These are phyloP conservation scores for Cladochytrium replicatum DNA, from an alignment of 192 early-diverging fungal genomes.

Conservation along the genomic window DNA sequence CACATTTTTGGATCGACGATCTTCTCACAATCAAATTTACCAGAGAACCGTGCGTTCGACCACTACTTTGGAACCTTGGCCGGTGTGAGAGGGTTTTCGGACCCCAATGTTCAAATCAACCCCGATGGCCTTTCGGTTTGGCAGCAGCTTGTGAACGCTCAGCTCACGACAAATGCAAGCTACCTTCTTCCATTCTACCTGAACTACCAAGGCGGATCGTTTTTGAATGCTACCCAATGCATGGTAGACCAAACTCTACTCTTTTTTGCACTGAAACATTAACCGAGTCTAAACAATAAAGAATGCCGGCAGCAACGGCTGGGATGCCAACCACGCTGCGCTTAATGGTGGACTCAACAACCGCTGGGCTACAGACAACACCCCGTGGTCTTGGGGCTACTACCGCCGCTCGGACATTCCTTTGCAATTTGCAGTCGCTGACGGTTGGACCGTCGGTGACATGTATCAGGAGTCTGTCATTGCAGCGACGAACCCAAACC, in stretches of 20 bases:
- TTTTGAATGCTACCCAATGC: not conserved
- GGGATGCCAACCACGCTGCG: too few species aligned
- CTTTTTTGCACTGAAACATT: too few species aligned
- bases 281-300: too few species aligned
- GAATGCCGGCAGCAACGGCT: too few species aligned
- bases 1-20: too few species aligned
- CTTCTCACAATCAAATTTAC: not conserved
- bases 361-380: slow-evolving; percentile 1
- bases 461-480: slow-evolving; percentile 8
- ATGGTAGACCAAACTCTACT: not conserved
- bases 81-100: slow-evolving; percentile 5
- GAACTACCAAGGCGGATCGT: slow-evolving; percentile 1
- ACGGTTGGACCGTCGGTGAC: slow-evolving; percentile 7
- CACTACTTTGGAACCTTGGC: slow-evolving; percentile 11
- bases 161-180: not conserved
- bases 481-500: slow-evolving; percentile 4
- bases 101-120: slow-evolving; percentile 11
- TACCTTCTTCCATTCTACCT: slow-evolving; percentile 1
- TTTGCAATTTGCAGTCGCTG: slow-evolving; percentile 1
- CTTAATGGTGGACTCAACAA: not conserved
- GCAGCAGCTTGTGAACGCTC: slow-evolving; percentile 1
- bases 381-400: not conserved
- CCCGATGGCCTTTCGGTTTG: not conserved
- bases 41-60: slow-evolving; percentile 9
- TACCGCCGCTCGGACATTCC: slow-evolving; percentile 1